A percentile compares a stretch with the other conserved stretches of the same genome.
Evolutionary conservation across 1,139 yeast species (phyloP).

Genomic region (Yamadazyma siamensis): DNA sequence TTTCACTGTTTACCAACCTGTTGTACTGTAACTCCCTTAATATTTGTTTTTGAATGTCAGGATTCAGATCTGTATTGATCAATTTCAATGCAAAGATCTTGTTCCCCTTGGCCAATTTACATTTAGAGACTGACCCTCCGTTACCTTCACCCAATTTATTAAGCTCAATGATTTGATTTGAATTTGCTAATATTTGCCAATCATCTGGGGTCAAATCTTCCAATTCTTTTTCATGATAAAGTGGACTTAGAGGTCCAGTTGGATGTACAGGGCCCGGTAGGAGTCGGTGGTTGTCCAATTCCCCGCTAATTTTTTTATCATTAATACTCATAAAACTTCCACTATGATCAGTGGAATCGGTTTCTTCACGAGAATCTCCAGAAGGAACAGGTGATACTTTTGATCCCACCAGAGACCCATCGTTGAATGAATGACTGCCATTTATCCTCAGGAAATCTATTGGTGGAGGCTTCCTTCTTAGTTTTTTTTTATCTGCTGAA

Average conservation of each 20-base stretch:
- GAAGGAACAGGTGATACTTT: conserved; percentile 8
- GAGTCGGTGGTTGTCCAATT: too few species aligned
- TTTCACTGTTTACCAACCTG: conserved; percentile 74
- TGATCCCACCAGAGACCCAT: conserved; percentile 7
- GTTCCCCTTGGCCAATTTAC: conserved; percentile 42
- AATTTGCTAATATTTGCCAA: conserved; percentile 66
- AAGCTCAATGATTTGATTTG: conserved; percentile 33
- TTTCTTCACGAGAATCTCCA: conserved; percentile 6
- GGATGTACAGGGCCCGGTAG: conserved; percentile 6
- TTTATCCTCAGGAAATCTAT: conserved; percentile 36
- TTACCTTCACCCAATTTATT: conserved; percentile 88
- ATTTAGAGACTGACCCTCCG: conserved; percentile 86
- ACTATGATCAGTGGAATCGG: conserved; percentile 1
- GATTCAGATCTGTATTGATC: conserved; percentile 74
- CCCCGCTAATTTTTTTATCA: too few species aligned
- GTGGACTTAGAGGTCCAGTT: conserved; percentile 9
- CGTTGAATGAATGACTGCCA: conserved; percentile 23
- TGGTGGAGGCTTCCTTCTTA: conserved; percentile 44
- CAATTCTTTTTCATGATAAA: conserved; percentile 25
- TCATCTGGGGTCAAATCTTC: conserved; percentile 69
- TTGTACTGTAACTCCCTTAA: conserved; percentile 87
- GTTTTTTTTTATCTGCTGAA: conserved; percentile 15
- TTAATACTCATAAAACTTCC: neutral
- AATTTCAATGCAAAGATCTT: conserved; percentile 80
- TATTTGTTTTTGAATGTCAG: conserved; percentile 80